Evolutionary conservation across 768 basidiomycete genomes (phyloP).

Genomic region (Hericium erinaceus): DNA sequence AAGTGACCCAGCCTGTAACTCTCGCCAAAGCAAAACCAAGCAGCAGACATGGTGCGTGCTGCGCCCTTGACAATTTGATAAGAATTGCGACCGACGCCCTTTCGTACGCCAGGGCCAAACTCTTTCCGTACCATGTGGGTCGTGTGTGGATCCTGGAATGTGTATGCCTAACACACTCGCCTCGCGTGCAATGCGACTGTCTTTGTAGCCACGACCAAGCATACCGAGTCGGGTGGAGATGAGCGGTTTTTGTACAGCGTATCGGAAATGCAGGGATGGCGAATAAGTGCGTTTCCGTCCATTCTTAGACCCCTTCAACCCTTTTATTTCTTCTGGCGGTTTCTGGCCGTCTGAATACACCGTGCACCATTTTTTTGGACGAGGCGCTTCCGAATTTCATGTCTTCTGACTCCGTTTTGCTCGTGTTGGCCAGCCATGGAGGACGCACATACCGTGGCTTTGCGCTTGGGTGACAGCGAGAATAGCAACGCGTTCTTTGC

Average conservation of each 20-base stretch:
- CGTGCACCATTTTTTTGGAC: not conserved
- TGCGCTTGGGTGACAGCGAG: slow-evolving; percentile 52
- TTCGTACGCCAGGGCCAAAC: not conserved
- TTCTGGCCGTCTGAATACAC: not conserved
- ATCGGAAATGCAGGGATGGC: slow-evolving; percentile 99
- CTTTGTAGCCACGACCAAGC: slow-evolving; percentile 68
- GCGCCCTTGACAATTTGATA: not conserved
- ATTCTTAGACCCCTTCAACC: not conserved
- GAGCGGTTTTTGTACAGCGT: slow-evolving; percentile 64
- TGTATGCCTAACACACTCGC: not conserved
- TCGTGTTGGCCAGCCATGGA: slow-evolving; percentile 73
- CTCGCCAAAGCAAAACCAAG: not conserved
- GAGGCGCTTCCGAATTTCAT: slow-evolving; percentile 1
- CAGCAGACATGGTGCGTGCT: not conserved
- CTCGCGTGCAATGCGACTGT: not conserved
- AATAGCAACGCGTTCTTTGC: slow-evolving; percentile 77
- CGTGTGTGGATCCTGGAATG: not conserved
- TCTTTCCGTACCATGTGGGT: not conserved
- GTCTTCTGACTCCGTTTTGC: slow-evolving; percentile 11
- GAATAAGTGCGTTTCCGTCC: slow-evolving; percentile 67
- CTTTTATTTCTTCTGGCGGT: not conserved
- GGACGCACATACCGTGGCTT: slow-evolving; percentile 77
- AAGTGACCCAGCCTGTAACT: not conserved
- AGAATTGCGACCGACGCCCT: not conserved
- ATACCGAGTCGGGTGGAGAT: slow-evolving; percentile 64